These are phyloP conservation scores for Phellopilus nigrolimitatus DNA, from an alignment of 1,284 basidiomycete genomes.

Conservation along the genomic window DNA sequence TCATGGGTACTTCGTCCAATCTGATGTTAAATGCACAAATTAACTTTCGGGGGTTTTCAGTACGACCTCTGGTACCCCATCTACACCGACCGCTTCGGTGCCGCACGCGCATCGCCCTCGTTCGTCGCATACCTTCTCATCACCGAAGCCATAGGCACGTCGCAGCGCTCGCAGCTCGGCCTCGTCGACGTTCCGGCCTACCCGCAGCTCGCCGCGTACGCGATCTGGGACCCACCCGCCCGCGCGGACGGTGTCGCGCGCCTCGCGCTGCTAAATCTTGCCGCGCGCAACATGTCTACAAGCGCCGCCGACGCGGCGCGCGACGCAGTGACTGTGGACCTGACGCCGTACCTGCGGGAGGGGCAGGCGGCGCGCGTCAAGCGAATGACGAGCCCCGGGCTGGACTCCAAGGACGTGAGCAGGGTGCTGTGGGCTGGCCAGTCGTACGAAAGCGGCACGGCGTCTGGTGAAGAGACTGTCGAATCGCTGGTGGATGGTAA, in stretches of 20 bases:
- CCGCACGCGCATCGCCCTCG: slow-evolving; percentile 32
- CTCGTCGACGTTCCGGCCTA: slow-evolving; percentile 25
- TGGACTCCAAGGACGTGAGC: slow-evolving; percentile 30
- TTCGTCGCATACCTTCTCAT: slow-evolving; percentile 35
- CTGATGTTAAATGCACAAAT: not conserved
- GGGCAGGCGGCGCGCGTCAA: slow-evolving; percentile 25
- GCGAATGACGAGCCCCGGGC: slow-evolving; percentile 30
- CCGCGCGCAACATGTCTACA: slow-evolving; percentile 25
- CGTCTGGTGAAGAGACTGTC: slow-evolving; percentile 27
- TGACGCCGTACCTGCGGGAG: slow-evolving; percentile 23
- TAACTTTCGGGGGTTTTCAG: slow-evolving; percentile 23
- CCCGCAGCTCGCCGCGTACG: slow-evolving; percentile 30
- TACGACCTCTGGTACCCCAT: slow-evolving; percentile 37
- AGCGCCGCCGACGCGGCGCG: slow-evolving; percentile 18
- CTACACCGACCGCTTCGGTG: slow-evolving; percentile 30
- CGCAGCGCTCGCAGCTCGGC: slow-evolving; percentile 27
- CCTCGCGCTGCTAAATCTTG: slow-evolving; percentile 32
- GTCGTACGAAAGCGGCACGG: slow-evolving; percentile 30
- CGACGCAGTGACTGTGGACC: slow-evolving; percentile 25
- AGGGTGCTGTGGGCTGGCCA: slow-evolving; percentile 34
- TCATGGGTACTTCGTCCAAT: slow-evolving; percentile 28
- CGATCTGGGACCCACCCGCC: slow-evolving; percentile 29
- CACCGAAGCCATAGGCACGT: slow-evolving; percentile 32
- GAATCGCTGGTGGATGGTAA: slow-evolving; percentile 25
- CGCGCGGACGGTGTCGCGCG: slow-evolving; percentile 23